Conservation (phyloP, 2,329 filamentous ascomycete genomes). For the Neocucurbitaria cava region DNA sequence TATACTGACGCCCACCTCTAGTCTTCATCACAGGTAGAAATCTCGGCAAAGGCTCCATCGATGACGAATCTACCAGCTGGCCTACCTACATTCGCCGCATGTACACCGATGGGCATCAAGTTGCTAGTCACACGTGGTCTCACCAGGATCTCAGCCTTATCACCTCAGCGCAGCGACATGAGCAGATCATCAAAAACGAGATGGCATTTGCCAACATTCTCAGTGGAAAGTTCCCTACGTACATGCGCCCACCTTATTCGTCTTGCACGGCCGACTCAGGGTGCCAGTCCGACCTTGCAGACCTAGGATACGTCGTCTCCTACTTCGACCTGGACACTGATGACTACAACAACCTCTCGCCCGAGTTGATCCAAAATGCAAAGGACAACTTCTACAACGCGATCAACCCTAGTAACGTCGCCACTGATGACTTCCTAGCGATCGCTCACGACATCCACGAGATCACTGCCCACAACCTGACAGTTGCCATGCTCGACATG, state of each 20-base stretch:
- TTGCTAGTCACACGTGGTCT: constrained; percentile 66
- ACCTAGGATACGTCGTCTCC: constrained; percentile 65
- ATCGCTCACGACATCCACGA: constrained; percentile 60
- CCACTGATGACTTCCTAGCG: constrained; percentile 53
- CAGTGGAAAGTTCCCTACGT: constrained; percentile 60
- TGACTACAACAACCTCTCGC: constrained; percentile 43
- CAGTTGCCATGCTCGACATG: constrained; percentile 51
- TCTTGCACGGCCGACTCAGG: constrained; percentile 50
- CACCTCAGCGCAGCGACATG: constrained; percentile 52
- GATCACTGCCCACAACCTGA: constrained; percentile 53
- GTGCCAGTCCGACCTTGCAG: constrained; percentile 46
- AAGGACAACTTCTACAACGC: constrained; percentile 51
- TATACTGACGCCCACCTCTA: neutral
- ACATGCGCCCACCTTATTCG: constrained; percentile 59
- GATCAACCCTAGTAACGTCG: constrained; percentile 41
- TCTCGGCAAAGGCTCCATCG: constrained; percentile 62
- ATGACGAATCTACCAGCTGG: constrained; percentile 53
- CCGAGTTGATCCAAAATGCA: constrained; percentile 40
- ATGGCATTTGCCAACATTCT: constrained; percentile 62
- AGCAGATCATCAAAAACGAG: constrained; percentile 61
- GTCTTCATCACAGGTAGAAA: constrained; percentile 69
- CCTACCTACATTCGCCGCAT: constrained; percentile 61
- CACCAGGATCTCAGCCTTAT: constrained; percentile 58
- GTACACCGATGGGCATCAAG: constrained; percentile 63
- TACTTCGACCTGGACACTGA: constrained; percentile 68